phyloP scores from a whole-genome alignment of 179 eudicot genomes.

The Heliamphora pulchella region DNA sequence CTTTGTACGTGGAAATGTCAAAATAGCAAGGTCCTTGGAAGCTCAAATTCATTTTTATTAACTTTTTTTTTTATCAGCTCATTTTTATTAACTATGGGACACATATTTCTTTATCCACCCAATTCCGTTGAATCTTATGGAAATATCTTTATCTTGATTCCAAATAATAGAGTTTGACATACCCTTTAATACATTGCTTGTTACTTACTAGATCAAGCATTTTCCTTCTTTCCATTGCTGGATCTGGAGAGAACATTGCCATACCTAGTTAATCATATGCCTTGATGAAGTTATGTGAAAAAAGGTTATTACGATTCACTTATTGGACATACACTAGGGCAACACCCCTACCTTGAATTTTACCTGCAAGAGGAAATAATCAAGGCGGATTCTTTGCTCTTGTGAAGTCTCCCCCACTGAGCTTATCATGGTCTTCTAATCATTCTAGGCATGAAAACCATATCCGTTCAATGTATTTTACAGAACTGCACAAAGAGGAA shows the following conservation, averaged over 20 bases:
- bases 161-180: background rate
- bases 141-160: background rate
- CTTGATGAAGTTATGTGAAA: background rate
- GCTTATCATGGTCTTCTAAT: background rate
- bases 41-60: background rate
- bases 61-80: too few relatives aligned
- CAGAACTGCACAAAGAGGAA: background rate
- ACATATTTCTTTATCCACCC: background rate
- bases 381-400: background rate
- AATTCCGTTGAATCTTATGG: background rate
- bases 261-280: background rate
- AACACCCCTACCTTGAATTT: background rate
- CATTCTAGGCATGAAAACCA: background rate
- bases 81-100: background rate
- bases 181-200: background rate
- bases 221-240: background rate
- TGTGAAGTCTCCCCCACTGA: background rate
- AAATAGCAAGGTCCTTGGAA: background rate
- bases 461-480: background rate
- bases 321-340: background rate
- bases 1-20: background rate
- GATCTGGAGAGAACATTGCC: background rate
- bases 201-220: background rate
- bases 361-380: slow-evolving; percentile 4
- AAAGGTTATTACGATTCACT: background rate